A percentile compares a stretch with the other conserved stretches of the same genome.
Conservation (phyloP, 192 early-diverging fungal species). For the Phycomyces blakesleeanus region DNA sequence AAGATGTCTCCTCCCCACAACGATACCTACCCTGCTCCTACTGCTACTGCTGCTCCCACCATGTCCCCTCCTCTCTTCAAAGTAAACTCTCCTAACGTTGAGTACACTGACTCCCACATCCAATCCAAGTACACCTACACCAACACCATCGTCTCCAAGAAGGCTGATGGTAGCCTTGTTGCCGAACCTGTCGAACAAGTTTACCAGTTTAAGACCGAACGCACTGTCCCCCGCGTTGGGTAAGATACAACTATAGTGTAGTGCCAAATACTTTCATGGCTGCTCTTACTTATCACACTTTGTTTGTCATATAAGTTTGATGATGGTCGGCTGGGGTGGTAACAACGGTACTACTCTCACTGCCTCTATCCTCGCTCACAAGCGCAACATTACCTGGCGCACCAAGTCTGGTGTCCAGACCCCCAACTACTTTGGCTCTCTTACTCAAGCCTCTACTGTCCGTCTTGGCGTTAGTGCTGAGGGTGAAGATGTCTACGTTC, state of each 20-base stretch:
- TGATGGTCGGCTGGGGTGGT: conserved; percentile 99
- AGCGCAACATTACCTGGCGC: conserved; percentile 80
- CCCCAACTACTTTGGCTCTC: conserved; percentile 97
- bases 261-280: too few species aligned
- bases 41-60: conserved; percentile 26
- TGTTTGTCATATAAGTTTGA: conserved; percentile 82
- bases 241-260: too few species aligned
- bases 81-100: conserved; percentile 87
- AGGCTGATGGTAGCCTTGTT: conserved; percentile 61
- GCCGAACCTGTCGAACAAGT: conserved; percentile 83
- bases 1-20: conserved; percentile 34
- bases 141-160: conserved; percentile 77
- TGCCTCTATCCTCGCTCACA: conserved; percentile 95
- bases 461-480: conserved; percentile 85
- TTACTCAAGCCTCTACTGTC: conserved; percentile 94
- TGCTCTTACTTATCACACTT: too few species aligned
- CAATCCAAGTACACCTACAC: conserved; percentile 85
- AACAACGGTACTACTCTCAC: conserved; percentile 99
- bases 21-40: conserved; percentile 33
- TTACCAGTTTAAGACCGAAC: conserved; percentile 89
- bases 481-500: conserved; percentile 88
- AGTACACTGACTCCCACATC: conserved; percentile 79
- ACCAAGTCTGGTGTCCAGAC: conserved; percentile 90
- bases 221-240: conserved; percentile 79
- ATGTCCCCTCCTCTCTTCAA: conserved; percentile 63